Base-by-base conservation (phyloP, 371 early-diverging fungal genomes). In the Rhizopus stolonifer region DNA sequence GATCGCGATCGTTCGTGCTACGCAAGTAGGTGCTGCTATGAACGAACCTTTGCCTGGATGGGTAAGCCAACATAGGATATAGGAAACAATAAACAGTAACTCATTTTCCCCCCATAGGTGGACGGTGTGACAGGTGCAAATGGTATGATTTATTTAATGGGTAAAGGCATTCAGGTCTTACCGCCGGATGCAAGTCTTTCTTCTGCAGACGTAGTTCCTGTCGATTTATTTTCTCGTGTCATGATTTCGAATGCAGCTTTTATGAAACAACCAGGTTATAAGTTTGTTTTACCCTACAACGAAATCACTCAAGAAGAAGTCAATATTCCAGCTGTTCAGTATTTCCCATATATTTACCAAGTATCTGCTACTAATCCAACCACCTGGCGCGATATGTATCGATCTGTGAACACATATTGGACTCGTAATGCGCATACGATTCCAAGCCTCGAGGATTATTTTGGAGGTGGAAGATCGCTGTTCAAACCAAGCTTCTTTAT, bases 41-140 rank as follows among this genome's bases (percentile, higher is more conserved):
- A 54, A 34, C 23, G 83, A 83, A 36, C 85, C 85, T 6, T 64
- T 83, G 7, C 80, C 80, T 21, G 85, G 85, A 1, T 85, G 85
- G 85, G 83, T 84, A 65, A 62, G 54, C 36, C 5, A 34, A 22
- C 8, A 25, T n/a, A 0, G 21, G 22, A 32, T n/a, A 19, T 53
- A 52, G 29, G 10, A 34, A 51, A 38, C 49, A 47, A 29, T 10
- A 29, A 4, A 10, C 10, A 29, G 31, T 10, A 29, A 29, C 31
- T n/a, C n/a, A n/a, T n/a, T n/a, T n/a, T n/a, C n/a, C n/a, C n/a
- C n/a, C n/a, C n/a, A n/a, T 51, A 75, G 76, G 68, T 69, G 17
- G 85, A 85, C 62, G 85, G 83, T 31, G 67, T 74, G 15, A 77
- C 83, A 1, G 85, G 81, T 26, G 79, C 79, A 3, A 81, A 82